phyloP scores from a whole-genome alignment of 371 early-diverging fungal genomes.

The Mucor plumbeus region DNA sequence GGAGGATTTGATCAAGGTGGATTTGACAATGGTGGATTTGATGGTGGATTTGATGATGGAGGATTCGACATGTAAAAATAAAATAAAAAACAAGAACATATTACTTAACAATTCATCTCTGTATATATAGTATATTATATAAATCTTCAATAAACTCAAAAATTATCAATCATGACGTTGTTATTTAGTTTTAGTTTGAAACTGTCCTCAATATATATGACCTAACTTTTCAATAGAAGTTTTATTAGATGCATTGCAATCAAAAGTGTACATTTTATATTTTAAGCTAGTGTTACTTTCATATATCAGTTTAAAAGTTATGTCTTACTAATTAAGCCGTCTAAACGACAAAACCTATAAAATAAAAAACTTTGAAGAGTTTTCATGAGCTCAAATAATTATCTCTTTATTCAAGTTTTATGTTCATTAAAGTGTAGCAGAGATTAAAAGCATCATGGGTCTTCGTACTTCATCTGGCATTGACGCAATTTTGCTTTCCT shows the following conservation, averaged over 20 bases:
- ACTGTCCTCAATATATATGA: neutral
- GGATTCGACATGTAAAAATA: constrained; percentile 17
- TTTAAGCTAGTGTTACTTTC: too few species aligned
- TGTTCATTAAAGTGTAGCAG: constrained; percentile 11
- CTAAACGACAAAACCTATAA: too few species aligned
- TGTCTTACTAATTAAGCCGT: too few species aligned
- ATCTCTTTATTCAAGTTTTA: neutral
- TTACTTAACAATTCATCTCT: too few species aligned
- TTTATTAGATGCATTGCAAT: neutral
- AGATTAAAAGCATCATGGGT: constrained; percentile 30
- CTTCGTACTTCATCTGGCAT: constrained; percentile 24
- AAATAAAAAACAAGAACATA: neutral
- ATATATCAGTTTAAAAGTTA: too few species aligned
- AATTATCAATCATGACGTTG: neutral
- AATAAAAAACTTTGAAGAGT: too few species aligned
- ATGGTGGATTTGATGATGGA: constrained; percentile 37
- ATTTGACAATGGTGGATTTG: constrained; percentile 36
- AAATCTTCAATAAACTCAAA: neutral
- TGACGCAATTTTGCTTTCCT: neutral
- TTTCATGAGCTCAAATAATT: too few species aligned
- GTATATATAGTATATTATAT: neutral
- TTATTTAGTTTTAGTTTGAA: neutral
- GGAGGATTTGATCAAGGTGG: constrained; percentile 2
- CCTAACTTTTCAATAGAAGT: neutral
- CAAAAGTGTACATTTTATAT: too few species aligned